Evolutionary conservation across 805 yeast species (phyloP), one percentile per base, ranked within the genome.

Genomic region (Kazachstania martiniae): DNA sequence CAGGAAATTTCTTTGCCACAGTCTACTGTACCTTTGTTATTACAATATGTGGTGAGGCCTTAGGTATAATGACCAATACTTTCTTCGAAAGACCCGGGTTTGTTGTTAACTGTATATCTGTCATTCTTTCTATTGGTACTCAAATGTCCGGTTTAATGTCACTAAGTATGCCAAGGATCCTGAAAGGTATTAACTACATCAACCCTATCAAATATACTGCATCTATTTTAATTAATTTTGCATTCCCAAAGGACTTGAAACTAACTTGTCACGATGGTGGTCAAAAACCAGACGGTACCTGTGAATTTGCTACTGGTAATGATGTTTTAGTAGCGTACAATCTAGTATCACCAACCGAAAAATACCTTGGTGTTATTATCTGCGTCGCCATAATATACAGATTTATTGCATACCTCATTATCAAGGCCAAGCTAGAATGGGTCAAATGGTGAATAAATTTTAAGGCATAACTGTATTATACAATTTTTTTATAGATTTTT

Each of bases 121-220:
- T 74, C 7, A 51, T 80, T 18, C 59, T 81, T 32, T 72, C 84
- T 2, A 58, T 83, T 31, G 91, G 89, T 5, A 72, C 80, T 4
- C 72, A 80, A 43, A 80, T 85, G 91, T 81, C 84, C 1, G 95
- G 95, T 3, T 61, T 86, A 8, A 66, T 85, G 75, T 79, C 94
- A 0, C 60, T 83, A 44, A 64, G 76, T n/a, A 72, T 84, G 78
- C 80, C 79, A 17, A 59, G 57, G 2, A 74, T 85, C 29, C 64
- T 84, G 47, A 65, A 65, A 40, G 94, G 76, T 0, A 56, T 81
- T 49, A 84, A 83, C 53, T 85, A 74, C 56, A 44, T 80, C n/a
- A 77, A 77, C 32, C 95, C 95, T 3, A 53, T 80, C 41, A 79
- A 78, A 46, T 85, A 80, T 48, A 77, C 76, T 2, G 78, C 78